Evolutionary conservation across 164 flowering plant genomes (phyloP).

Genomic region (Magnolia officinalis): DNA sequence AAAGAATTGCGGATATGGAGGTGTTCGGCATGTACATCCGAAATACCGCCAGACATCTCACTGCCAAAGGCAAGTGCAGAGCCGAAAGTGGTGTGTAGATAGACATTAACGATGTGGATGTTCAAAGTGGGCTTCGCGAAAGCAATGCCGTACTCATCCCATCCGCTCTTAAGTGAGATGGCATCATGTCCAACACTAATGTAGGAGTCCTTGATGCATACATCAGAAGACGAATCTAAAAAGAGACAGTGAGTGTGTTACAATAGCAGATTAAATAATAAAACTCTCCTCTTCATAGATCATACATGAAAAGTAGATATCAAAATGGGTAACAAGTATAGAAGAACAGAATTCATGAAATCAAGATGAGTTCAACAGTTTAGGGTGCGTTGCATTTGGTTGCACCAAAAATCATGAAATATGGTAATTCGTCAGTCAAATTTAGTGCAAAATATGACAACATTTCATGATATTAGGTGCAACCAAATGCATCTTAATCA

Average conservation of each 20-base stretch:
- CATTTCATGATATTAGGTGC: too few relatives aligned
- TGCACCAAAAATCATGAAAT: not conserved
- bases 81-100: conserved; percentile 44
- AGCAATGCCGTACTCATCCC: conserved; percentile 76
- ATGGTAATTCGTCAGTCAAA: not conserved
- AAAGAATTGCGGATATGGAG: conserved; percentile 36
- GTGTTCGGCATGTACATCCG: conserved; percentile 37
- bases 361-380: not conserved
- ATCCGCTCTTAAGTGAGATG: conserved; percentile 67
- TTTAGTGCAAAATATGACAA: not conserved
- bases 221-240: conserved; percentile 60
- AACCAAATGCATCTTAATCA: not conserved
- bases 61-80: conserved; percentile 64
- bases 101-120: conserved; percentile 39
- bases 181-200: conserved; percentile 62
- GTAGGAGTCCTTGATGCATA: conserved; percentile 65
- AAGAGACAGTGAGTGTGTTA: not conserved
- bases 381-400: not conserved
- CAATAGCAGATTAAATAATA: not conserved
- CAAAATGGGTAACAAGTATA: not conserved
- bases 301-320: not conserved
- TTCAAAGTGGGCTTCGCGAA: conserved; percentile 46
- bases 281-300: not conserved
- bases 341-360: not conserved
- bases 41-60: conserved; percentile 82